Base-by-base conservation (phyloP, 2,329 filamentous ascomycete genomes). In the Penicillium digitatum region DNA sequence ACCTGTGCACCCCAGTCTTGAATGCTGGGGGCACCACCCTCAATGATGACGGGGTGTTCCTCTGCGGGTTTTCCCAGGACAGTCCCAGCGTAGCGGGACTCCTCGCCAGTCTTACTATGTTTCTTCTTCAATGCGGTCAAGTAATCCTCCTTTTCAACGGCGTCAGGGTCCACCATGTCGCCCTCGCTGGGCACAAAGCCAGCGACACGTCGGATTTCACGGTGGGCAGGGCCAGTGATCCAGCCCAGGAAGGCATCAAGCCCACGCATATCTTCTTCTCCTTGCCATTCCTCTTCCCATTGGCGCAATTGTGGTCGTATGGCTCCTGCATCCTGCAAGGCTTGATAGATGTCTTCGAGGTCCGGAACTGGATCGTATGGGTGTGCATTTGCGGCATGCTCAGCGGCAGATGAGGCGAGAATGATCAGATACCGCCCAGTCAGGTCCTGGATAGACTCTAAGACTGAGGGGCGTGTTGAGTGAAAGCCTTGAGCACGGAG, bases 401-500 rank as follows among this genome's bases (percentile, higher is more conserved):
- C 77, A 3, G 87, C 87, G 0, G 91, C 88, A 34, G 84, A 81
- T 58, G 86, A 82, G 59, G 89, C 89, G 20, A 96, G 83, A 3
- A 89, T 77, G 22, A 84, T 78, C 55, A 97, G 78, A 73, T 96
- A 95, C 62, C 89, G 86, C 40, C 87, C 88, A 0, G 90, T 87
- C 8, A 97, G 81, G 73, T 96, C 91, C 14, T 90, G 89, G n/a
- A 96, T 73, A 10, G 89, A 87, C 75, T 97, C 92, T 54, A 96
- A 80, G 7, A 95, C 91, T 3, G 87, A 87, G 2, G 90, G 87
- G 52, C 86, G 86, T 48, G 90, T 89, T 39, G 87, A 82, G 71
- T 95, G 89, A 76, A 95, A 97, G 70, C 93, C 93, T 24, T 90
- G 87, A 29, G 92, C 90, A 68, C 93, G 90, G 48, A 97, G 85